Conservation (phyloP, 2,329 filamentous ascomycete species). For the Parastagonospora avenae region DNA sequence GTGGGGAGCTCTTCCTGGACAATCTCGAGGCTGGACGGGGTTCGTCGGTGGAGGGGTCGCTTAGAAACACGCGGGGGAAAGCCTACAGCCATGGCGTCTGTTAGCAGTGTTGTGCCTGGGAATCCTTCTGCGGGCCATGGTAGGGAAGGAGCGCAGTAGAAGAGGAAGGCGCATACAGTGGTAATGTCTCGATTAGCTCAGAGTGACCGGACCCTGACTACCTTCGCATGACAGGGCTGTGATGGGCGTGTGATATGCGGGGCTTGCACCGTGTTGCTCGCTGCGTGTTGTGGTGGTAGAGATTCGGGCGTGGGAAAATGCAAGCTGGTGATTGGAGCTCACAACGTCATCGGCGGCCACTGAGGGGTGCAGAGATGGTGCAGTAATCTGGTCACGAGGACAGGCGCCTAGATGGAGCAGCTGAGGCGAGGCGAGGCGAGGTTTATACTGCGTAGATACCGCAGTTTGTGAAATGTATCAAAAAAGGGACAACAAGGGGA, state of each 20-base stretch:
- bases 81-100: conserved; percentile 35
- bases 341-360: conserved; percentile 22
- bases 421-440: not conserved
- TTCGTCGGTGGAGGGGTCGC: conserved; percentile 35
- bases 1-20: conserved; percentile 36
- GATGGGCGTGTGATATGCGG: conserved; percentile 13
- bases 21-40: conserved; percentile 32
- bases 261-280: conserved; percentile 6
- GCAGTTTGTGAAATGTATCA: not conserved
- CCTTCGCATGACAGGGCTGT: conserved; percentile 37
- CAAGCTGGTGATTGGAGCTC: conserved; percentile 37
- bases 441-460: not conserved
- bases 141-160: conserved; percentile 3
- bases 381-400: not conserved
- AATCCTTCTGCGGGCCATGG: conserved; percentile 8
- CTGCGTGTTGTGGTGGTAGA: conserved; percentile 2
- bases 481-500: not conserved
- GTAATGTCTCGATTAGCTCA: conserved; percentile 10
- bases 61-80: conserved; percentile 31
- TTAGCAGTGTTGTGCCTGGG: conserved; percentile 27
- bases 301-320: conserved; percentile 33
- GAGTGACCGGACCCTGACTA: conserved; percentile 14
- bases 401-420: not conserved
- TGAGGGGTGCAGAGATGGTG: not conserved
- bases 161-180: conserved; percentile 27